Percentiles rank a stretch among this genome's conserved stretches.
phyloP scores from a whole-genome alignment of 2,329 filamentous ascomycete genomes.

The Exophiala sp. region DNA sequence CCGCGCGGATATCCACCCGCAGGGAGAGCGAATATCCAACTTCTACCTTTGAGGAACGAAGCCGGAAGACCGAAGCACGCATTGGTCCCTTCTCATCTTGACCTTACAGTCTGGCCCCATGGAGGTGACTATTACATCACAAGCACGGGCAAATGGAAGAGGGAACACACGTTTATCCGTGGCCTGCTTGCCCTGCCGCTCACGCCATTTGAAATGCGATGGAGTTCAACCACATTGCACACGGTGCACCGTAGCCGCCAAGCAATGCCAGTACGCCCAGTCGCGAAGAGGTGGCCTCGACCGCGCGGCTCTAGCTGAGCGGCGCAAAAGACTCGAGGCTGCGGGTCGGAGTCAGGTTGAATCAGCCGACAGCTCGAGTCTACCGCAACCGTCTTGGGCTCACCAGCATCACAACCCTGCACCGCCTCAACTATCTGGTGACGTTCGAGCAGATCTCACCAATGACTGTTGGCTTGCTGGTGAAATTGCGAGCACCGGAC shows the following conservation, averaged over 20 bases:
- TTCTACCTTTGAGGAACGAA: not conserved
- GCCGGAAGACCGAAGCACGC: not conserved
- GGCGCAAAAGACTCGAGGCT: conserved; percentile 25
- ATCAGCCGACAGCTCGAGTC: conserved; percentile 1
- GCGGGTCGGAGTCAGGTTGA: conserved; percentile 7
- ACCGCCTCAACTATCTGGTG: not conserved
- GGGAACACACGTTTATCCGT: conserved; percentile 2
- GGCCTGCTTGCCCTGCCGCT: conserved; percentile 35
- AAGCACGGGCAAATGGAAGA: not conserved
- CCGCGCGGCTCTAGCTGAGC: conserved; percentile 20
- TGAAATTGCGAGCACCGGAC: not conserved
- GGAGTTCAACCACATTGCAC: conserved; percentile 42
- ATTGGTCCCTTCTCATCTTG: not conserved
- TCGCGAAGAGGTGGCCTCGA: conserved; percentile 43
- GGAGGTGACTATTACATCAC: not conserved
- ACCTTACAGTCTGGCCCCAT: not conserved
- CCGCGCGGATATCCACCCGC: not conserved
- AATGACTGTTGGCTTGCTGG: not conserved
- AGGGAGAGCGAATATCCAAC: not conserved
- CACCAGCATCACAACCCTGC: not conserved
- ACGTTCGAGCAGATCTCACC: not conserved
- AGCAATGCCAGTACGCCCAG: conserved; percentile 48
- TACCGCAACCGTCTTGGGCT: not conserved
- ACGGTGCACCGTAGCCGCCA: conserved; percentile 42
- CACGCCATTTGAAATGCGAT: conserved; percentile 47